These are phyloP conservation scores for Micractinium sp. DNA, from an alignment of 139 green algal genomes.

Conservation along the genomic window DNA sequence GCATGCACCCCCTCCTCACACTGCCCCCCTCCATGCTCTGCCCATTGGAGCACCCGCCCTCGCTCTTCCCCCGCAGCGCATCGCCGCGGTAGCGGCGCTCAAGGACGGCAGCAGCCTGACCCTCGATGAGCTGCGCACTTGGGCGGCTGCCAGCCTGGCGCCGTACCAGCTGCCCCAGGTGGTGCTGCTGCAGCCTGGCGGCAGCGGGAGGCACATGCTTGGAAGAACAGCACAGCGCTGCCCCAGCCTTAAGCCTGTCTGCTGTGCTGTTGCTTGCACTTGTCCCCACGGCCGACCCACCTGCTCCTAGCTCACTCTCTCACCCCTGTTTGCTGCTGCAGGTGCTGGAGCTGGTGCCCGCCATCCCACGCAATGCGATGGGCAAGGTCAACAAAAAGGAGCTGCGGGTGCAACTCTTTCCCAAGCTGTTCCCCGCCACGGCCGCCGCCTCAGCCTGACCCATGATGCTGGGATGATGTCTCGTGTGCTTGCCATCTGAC, in stretches of 20 bases:
- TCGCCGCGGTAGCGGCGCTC: conserved; percentile 39
- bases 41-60: background rate
- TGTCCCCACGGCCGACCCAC: too few species aligned
- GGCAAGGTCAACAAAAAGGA: conserved; percentile 97
- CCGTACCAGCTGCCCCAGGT: conserved; percentile 74
- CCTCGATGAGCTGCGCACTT: conserved; percentile 46
- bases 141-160: conserved; percentile 62
- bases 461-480: too few species aligned
- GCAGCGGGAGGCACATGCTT: too few species aligned
- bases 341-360: conserved; percentile 57
- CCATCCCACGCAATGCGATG: conserved; percentile 94
- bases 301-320: too few species aligned
- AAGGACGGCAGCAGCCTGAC: background rate
- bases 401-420: conserved; percentile 56
- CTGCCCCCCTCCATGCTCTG: background rate
- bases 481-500: too few species aligned
- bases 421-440: background rate
- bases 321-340: background rate
- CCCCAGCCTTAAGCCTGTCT: too few species aligned
- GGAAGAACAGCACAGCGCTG: too few species aligned
- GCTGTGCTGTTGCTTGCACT: too few species aligned
- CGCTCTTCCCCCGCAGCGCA: background rate
- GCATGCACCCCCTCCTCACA: background rate
- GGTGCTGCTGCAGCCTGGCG: conserved; percentile 19
- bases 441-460: too few species aligned